Percentiles rank a stretch among this genome's conserved stretches.
These are phyloP conservation scores for Breynia disticha DNA, from an alignment of 441 rosid genomes.

Conservation along the genomic window DNA sequence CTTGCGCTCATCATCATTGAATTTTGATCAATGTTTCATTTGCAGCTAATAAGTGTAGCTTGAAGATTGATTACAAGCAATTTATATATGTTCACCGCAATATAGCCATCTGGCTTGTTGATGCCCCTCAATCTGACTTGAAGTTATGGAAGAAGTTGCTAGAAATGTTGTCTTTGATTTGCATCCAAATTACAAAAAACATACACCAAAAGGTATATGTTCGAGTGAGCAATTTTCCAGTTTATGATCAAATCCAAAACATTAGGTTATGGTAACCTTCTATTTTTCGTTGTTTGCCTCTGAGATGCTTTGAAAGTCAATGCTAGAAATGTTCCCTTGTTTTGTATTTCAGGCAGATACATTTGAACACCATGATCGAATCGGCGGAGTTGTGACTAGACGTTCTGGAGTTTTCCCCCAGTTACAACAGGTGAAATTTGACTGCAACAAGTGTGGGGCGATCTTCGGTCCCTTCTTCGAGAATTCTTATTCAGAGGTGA, in stretches of 20 bases:
- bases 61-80: constrained; percentile 88
- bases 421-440: constrained; percentile 94
- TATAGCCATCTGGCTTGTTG: constrained; percentile 96
- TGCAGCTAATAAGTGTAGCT: constrained; percentile 87
- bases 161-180: constrained; percentile 69
- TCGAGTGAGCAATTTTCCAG: constrained; percentile 78
- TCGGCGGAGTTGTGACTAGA: constrained; percentile 96
- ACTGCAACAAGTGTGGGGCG: constrained; percentile 92
- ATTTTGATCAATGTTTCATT: constrained; percentile 12
- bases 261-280: constrained; percentile 44
- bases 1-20: neutral
- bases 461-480: constrained; percentile 91
- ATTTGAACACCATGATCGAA: constrained; percentile 97
- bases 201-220: constrained; percentile 84
- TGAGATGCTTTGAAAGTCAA: neutral
- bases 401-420: constrained; percentile 98
- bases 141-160: constrained; percentile 93
- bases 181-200: constrained; percentile 79
- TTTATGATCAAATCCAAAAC: constrained; percentile 91
- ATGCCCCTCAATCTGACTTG: constrained; percentile 96
- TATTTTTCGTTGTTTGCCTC: neutral
- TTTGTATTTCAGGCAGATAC: constrained; percentile 66
- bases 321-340: constrained; percentile 4
- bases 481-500: constrained; percentile 95
- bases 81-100: constrained; percentile 87